phyloP scores from a whole-genome alignment of 2,329 filamentous ascomycete genomes.

The Fusarium aywerte region DNA sequence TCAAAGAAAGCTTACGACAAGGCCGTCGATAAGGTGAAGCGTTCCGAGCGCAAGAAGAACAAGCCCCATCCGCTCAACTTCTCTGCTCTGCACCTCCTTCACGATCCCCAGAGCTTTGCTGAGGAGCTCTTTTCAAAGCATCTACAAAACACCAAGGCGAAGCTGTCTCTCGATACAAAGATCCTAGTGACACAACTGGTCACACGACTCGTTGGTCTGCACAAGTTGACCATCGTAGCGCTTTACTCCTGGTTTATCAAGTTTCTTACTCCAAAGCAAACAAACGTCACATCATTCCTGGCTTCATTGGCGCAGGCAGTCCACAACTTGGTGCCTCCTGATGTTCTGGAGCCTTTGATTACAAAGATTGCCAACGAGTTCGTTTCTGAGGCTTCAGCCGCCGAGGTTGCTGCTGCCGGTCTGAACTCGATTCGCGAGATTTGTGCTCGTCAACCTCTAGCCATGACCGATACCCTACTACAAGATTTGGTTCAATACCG shows the following conservation, averaged over 20 bases:
- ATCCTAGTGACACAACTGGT: slow-evolving; percentile 91
- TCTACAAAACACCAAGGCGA: slow-evolving; percentile 85
- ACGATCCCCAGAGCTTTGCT: slow-evolving; percentile 94
- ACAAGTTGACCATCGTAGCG: slow-evolving; percentile 88
- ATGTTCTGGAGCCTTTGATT: slow-evolving; percentile 88
- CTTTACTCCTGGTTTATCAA: slow-evolving; percentile 98
- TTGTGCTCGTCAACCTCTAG: slow-evolving; percentile 90
- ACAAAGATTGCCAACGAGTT: slow-evolving; percentile 99
- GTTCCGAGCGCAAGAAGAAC: slow-evolving; percentile 86
- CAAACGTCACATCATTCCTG: slow-evolving; percentile 90
- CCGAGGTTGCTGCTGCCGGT: slow-evolving; percentile 90
- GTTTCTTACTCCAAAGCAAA: slow-evolving; percentile 87
- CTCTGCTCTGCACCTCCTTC: slow-evolving; percentile 90
- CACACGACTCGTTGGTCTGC: slow-evolving; percentile 88
- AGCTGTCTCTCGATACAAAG: slow-evolving; percentile 87
- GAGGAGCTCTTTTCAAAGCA: slow-evolving; percentile 92
- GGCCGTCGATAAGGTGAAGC: slow-evolving; percentile 84
- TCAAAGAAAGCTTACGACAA: slow-evolving; percentile 80
- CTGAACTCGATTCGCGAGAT: slow-evolving; percentile 96
- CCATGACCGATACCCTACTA: slow-evolving; percentile 94
- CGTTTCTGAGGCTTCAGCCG: slow-evolving; percentile 90
- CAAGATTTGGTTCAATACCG: slow-evolving; percentile 96
- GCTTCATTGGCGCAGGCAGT: slow-evolving; percentile 92
- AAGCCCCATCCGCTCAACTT: slow-evolving; percentile 93
- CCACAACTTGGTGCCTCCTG: slow-evolving; percentile 90